Base-by-base conservation (phyloP, 352 stramenopile species). In the Phytophthora colocasiae region DNA sequence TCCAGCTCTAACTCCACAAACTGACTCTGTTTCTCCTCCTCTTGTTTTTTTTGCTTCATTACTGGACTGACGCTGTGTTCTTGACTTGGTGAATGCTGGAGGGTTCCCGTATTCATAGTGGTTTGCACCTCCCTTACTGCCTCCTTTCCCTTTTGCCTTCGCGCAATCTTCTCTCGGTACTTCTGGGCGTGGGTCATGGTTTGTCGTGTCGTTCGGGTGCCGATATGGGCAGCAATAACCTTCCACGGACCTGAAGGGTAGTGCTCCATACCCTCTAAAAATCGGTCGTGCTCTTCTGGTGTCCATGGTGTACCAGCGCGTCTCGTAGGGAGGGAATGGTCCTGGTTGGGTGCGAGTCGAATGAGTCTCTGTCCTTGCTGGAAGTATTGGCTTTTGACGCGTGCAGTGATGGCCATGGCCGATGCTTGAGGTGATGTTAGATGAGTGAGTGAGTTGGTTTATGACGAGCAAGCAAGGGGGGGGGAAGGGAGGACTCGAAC, bases 171-270 rank as follows among this genome's bases (percentile, higher is more conserved):
- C 46, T 81, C 71, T 26, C 73, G 70, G 46, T 79, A 81, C n/a
- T 79, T 81, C 22, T 81, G 70, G 22, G 73, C 73, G 41, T 81
- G 70, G 22, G 73, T 81, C 69, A 80, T 78, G 31, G 75, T 83
- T 49, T 83, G 75, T 4, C 75, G 67, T 22, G 75, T 80, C 24
- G 75, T 80, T 50, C 75, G 72, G 43, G 75, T 82, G 5, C 75
- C 72, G 8, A 86, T 80, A 29, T 72, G 73, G 27, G 73, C 71
- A 11, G 75, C 75, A 31, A 78, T 78, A 32, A 53, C 58, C 47
- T 78, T 78, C 66, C 66, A 75, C 3, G 70, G 70, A n/a, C 70
- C 66, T 4, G 60, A 75, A 5, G 66, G 70, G 58, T 72, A 78
- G 31, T 53, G 63, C 43, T 78, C 69, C 10, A 78, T 56, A 0